A percentile compares a stretch with the other conserved stretches of the same genome.
Evolutionary conservation across 805 yeast species (phyloP).

Genomic region (Hanseniaspora lindneri): DNA sequence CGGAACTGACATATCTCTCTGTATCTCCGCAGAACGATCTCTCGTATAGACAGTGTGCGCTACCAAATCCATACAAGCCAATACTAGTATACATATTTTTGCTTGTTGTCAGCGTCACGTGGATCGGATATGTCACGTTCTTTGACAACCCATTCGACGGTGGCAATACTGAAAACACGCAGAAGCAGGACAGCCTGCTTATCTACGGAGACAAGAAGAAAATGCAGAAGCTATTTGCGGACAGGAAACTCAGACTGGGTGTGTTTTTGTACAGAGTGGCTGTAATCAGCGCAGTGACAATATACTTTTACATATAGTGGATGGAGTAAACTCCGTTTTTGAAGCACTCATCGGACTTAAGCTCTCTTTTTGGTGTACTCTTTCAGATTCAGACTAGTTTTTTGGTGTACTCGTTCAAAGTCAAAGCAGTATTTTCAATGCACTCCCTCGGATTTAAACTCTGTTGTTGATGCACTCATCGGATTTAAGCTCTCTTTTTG

Average conservation of each 20-base stretch:
- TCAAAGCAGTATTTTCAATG: no score
- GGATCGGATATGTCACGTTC: conserved; percentile 1
- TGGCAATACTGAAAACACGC: neutral
- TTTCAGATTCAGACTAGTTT: no score
- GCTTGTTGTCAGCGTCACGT: neutral
- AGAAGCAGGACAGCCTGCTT: neutral
- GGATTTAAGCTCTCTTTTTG: no score
- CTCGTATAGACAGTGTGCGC: conserved; percentile 38
- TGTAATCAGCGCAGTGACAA: neutral
- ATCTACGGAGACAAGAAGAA: conserved; percentile 6
- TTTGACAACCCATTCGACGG: neutral
- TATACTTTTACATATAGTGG: neutral
- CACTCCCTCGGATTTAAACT: no score
- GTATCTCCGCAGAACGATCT: conserved; percentile 19
- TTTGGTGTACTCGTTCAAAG: no score
- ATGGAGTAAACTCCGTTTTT: no score
- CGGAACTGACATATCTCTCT: conserved; percentile 65
- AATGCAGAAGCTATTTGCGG: neutral
- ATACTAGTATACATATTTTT: conserved; percentile 18
- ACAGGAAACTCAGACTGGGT: neutral
- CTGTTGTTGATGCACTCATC: no score
- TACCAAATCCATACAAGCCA: conserved; percentile 44
- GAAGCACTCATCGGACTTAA: no score
- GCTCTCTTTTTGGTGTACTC: no score
- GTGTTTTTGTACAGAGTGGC: conserved; percentile 5